A percentile compares a stretch with the other conserved stretches of the same genome.
Evolutionary conservation across 352 stramenopile genomes (phyloP).

Genomic region (Pythium biforme): DNA sequence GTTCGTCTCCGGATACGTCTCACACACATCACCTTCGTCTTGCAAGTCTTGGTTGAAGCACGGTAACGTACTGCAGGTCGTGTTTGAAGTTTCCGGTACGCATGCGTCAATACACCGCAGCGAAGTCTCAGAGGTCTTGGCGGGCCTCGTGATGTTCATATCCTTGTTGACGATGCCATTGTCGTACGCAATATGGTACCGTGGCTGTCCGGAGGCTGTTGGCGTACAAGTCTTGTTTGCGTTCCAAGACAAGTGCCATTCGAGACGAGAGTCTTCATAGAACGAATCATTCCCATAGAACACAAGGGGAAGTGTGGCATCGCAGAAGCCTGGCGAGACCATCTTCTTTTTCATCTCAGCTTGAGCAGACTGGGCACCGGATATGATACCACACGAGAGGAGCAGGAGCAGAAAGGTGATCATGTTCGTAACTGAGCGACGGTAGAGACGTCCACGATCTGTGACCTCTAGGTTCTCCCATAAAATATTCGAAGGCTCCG

Average conservation of each 20-base stretch:
- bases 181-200: conserved; percentile 60
- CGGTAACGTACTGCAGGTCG: conserved; percentile 55
- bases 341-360: conserved; percentile 67
- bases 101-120: conserved; percentile 53
- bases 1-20: conserved; percentile 64
- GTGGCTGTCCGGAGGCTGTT: conserved; percentile 31
- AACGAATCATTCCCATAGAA: conserved; percentile 41
- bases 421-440: conserved; percentile 61
- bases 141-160: conserved; percentile 22
- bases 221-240: neutral
- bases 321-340: conserved; percentile 52
- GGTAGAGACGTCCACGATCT: conserved; percentile 48
- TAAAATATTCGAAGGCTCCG: conserved; percentile 84
- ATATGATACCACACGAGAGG: conserved; percentile 70
- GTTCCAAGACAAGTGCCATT: conserved; percentile 37
- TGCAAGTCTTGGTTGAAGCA: conserved; percentile 50
- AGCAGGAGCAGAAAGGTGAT: conserved; percentile 74
- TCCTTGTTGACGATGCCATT: conserved; percentile 46
- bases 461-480: conserved; percentile 84
- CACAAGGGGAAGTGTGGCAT: conserved; percentile 43
- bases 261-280: conserved; percentile 22
- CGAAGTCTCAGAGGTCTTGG: neutral
- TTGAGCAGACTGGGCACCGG: conserved; percentile 65
- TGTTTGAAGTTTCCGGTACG: conserved; percentile 47
- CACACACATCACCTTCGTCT: conserved; percentile 38